Percentiles rank a stretch among this genome's conserved stretches.
phyloP scores from a whole-genome alignment of 1,284 basidiomycete genomes.

The Rhodotorula sp. region DNA sequence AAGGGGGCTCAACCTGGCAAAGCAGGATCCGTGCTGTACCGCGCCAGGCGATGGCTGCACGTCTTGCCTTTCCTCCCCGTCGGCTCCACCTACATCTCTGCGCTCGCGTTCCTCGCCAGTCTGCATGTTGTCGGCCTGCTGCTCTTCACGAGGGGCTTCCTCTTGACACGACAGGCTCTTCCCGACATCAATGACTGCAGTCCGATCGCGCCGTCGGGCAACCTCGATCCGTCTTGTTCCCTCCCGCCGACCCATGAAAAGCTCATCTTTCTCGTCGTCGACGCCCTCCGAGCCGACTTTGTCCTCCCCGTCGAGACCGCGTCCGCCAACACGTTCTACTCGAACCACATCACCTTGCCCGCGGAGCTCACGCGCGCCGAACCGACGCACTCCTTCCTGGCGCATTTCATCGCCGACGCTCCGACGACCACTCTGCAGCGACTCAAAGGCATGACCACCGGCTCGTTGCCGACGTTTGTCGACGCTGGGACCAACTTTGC shows the following conservation, averaged over 20 bases:
- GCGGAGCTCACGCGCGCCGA: conserved; percentile 61
- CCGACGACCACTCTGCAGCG: conserved; percentile 94
- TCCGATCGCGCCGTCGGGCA: conserved; percentile 51
- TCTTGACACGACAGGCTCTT: conserved; percentile 76
- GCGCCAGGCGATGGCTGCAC: conserved; percentile 18
- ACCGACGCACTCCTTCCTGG: conserved; percentile 75
- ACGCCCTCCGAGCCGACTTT: conserved; percentile 93
- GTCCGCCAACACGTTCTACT: conserved; percentile 55
- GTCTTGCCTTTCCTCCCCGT: conserved; percentile 30
- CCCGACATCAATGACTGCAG: conserved; percentile 59
- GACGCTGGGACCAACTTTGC: conserved; percentile 86
- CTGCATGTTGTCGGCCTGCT: conserved; percentile 54
- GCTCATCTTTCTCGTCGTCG: conserved; percentile 82
- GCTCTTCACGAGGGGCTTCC: conserved; percentile 83
- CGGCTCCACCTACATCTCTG: conserved; percentile 24
- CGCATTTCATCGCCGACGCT: conserved; percentile 87
- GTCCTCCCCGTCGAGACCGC: conserved; percentile 60
- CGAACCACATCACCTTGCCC: conserved; percentile 78
- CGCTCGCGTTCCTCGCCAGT: conserved; percentile 60
- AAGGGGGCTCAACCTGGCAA: neutral
- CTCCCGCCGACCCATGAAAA: conserved; percentile 68
- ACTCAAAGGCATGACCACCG: conserved; percentile 92
- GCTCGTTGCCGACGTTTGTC: conserved; percentile 92
- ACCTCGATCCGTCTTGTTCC: conserved; percentile 46
- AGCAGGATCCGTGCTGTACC: neutral